Percentiles rank a stretch among this genome's conserved stretches.
These are phyloP conservation scores for Salix caprea DNA, from an alignment of 345 rosid species.

Conservation along the genomic window DNA sequence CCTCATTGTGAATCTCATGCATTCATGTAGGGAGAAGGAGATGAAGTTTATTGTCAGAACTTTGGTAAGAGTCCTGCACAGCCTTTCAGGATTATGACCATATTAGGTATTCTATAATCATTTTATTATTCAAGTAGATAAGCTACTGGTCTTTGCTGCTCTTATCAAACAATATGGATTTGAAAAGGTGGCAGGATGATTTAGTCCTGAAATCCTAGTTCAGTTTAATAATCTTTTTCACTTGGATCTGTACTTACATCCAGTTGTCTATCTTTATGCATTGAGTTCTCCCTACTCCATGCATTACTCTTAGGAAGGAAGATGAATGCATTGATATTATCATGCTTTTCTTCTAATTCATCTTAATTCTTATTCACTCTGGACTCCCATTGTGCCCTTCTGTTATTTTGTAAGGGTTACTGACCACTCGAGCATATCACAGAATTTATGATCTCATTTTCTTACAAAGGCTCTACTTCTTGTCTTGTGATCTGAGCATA, in stretches of 20 bases:
- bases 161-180: not conserved
- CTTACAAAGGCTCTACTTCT: too few species aligned
- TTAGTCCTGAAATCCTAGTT: not conserved
- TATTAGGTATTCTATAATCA: not conserved
- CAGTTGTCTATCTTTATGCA: not conserved
- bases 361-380: not conserved
- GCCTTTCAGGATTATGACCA: not conserved
- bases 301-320: not conserved
- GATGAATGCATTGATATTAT: not conserved
- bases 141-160: not conserved
- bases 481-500: not conserved
- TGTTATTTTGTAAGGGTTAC: not conserved
- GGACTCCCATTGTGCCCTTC: not conserved
- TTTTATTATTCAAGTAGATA: not conserved
- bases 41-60: slow-evolving; percentile 85
- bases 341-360: not conserved
- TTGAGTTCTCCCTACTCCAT: not conserved
- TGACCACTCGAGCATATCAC: not conserved
- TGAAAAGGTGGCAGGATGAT: not conserved
- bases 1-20: slow-evolving; percentile 74
- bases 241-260: not conserved
- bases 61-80: slow-evolving; percentile 46
- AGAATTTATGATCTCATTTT: not conserved
- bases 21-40: slow-evolving; percentile 84
- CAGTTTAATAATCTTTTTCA: not conserved